Evolutionary conservation across 2,329 filamentous ascomycete genomes (phyloP).

Genomic region (Penicillium palitans): DNA sequence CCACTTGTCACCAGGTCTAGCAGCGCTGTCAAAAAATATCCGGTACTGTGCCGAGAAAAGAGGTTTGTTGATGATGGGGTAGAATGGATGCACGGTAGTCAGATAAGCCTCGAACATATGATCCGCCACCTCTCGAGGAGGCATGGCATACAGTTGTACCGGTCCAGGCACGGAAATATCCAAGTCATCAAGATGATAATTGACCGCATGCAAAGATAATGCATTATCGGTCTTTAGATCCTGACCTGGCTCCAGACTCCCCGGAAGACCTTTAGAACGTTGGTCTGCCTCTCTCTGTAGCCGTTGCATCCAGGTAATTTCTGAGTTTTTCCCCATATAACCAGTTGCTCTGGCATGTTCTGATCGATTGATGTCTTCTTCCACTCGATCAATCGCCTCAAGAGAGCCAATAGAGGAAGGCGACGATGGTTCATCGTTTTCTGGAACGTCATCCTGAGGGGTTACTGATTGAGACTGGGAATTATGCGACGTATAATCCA

Average conservation of each 20-base stretch:
- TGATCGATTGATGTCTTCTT: conserved; percentile 46
- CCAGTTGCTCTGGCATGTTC: conserved; percentile 41
- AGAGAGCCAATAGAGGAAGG: conserved; percentile 45
- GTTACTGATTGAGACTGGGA: conserved; percentile 33
- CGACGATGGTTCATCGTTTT: conserved; percentile 29
- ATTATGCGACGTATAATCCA: conserved; percentile 25
- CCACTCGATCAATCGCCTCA: conserved; percentile 47
- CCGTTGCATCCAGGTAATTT: conserved; percentile 49
- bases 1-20: conserved; percentile 43
- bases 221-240: conserved; percentile 32
- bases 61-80: conserved; percentile 46
- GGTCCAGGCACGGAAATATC: conserved; percentile 43
- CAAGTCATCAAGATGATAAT: conserved; percentile 48
- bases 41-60: conserved; percentile 45
- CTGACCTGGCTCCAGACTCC: conserved; percentile 28
- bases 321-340: conserved; percentile 50
- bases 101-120: conserved; percentile 46
- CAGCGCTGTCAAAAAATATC: conserved; percentile 39
- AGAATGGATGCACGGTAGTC: conserved; percentile 45
- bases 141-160: conserved; percentile 45
- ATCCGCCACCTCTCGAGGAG: conserved; percentile 43
- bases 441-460: conserved; percentile 30
- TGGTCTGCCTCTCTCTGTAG: conserved; percentile 42
- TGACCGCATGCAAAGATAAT: conserved; percentile 37
- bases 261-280: conserved; percentile 31